phyloP scores from a whole-genome alignment of 2,329 filamentous ascomycete species.

The Hortaea sp. region DNA sequence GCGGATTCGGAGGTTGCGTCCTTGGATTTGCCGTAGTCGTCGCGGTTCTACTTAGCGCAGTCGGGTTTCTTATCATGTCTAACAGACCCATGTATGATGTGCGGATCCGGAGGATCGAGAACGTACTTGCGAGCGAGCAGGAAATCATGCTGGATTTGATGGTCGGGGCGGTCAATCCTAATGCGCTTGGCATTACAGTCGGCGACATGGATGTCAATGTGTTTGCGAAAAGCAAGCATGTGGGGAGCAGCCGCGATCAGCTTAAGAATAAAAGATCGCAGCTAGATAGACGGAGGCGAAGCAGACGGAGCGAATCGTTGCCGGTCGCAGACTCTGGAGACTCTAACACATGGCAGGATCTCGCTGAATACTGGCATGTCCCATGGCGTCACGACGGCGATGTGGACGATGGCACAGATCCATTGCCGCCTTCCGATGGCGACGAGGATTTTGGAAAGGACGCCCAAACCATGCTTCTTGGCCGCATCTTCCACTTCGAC shows the following conservation, averaged over 20 bases:
- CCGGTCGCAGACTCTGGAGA: neutral
- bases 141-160: conserved; percentile 90
- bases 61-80: conserved; percentile 82
- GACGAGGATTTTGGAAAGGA: conserved; percentile 50
- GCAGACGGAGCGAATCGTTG: neutral
- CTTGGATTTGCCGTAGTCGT: conserved; percentile 74
- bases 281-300: conserved; percentile 1
- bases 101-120: conserved; percentile 68
- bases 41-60: conserved; percentile 71
- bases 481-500: conserved; percentile 76
- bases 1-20: conserved; percentile 74
- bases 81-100: conserved; percentile 79
- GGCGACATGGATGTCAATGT: conserved; percentile 82
- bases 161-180: conserved; percentile 83
- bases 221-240: conserved; percentile 87
- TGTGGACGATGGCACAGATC: conserved; percentile 14
- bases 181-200: conserved; percentile 78
- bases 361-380: conserved; percentile 15
- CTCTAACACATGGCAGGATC: conserved; percentile 10
- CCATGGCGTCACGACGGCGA: conserved; percentile 6
- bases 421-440: conserved; percentile 14
- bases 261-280: neutral
- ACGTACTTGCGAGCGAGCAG: conserved; percentile 86
- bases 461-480: conserved; percentile 80
- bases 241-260: conserved; percentile 39